Conservation (phyloP, 1,139 yeast species). For the Hansenula lynferdii region DNA sequence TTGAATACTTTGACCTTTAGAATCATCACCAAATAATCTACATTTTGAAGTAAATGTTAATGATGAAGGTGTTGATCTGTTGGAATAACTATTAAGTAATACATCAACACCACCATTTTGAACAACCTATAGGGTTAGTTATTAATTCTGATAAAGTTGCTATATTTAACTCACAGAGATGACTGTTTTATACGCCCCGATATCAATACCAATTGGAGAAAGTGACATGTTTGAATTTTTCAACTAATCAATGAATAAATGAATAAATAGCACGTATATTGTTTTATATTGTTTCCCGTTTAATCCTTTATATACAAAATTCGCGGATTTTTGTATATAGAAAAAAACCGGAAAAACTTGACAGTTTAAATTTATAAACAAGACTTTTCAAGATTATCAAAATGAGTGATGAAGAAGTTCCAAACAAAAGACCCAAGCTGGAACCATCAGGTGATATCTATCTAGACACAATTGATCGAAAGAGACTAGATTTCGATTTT, state of each 20-base stretch:
- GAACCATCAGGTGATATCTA: slow-evolving; percentile 26
- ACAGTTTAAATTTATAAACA: too few relatives aligned
- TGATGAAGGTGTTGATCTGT: slow-evolving; percentile 1
- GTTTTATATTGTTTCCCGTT: too few relatives aligned
- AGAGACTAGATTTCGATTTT: slow-evolving; percentile 61
- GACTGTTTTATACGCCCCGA: slow-evolving; percentile 86
- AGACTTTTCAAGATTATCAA: too few relatives aligned
- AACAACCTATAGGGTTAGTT: slow-evolving; percentile 2
- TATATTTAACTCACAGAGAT: slow-evolving; percentile 65
- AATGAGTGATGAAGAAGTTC: slow-evolving; percentile 1
- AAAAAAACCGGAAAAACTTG: too few relatives aligned
- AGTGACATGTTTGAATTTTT: not conserved
- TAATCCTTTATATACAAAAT: too few relatives aligned
- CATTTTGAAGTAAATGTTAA: not conserved
- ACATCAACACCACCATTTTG: slow-evolving; percentile 5
- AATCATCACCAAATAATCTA: slow-evolving; percentile 4
- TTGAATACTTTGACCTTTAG: slow-evolving; percentile 2
- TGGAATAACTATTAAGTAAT: slow-evolving; percentile 2
- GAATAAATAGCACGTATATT: too few relatives aligned
- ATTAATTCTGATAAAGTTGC: too few relatives aligned
- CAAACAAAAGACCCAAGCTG: not conserved
- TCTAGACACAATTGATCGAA: slow-evolving; percentile 51
- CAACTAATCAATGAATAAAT: too few relatives aligned
- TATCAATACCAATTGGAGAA: slow-evolving; percentile 89
- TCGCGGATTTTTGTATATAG: too few relatives aligned